A percentile compares a stretch with the other conserved stretches of the same genome.
Conservation (phyloP, 2,329 filamentous ascomycete species). For the Verticillium alfalfae region DNA sequence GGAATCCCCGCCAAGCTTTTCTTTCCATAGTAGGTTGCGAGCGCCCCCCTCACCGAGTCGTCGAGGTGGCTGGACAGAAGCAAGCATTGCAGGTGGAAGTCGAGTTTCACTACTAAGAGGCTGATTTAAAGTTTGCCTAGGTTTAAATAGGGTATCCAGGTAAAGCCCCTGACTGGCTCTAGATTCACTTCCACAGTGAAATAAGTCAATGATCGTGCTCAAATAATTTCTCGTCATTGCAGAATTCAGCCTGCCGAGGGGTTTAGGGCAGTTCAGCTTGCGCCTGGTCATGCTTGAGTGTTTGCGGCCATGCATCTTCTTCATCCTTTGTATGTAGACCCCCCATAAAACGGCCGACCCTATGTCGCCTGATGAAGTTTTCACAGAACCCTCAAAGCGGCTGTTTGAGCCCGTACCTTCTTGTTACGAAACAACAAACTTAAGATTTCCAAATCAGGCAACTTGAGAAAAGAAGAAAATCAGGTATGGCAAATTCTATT, state of each 20-base stretch:
- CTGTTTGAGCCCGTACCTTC: too few species aligned
- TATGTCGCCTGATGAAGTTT: too few species aligned
- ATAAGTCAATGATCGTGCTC: neutral
- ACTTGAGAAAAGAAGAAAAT: too few species aligned
- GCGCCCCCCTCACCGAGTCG: neutral
- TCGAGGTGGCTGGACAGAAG: neutral
- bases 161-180: neutral
- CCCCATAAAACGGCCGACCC: too few species aligned
- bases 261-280: too few species aligned
- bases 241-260: neutral
- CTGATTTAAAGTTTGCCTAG: neutral
- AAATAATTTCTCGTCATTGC: neutral
- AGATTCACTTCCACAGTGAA: neutral
- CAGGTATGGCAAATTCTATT: too few species aligned
- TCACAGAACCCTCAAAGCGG: too few species aligned
- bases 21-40: neutral
- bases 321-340: too few species aligned
- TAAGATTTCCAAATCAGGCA: too few species aligned
- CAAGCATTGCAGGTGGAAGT: neutral
- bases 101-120: neutral
- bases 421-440: too few species aligned
- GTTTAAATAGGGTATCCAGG: neutral
- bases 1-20: neutral
- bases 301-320: too few species aligned
- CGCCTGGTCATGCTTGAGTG: too few species aligned